Evolutionary conservation across 768 basidiomycete genomes (phyloP), one percentile per base, ranked within the genome.

Genomic region (Pilatotrama ljubarskyi): DNA sequence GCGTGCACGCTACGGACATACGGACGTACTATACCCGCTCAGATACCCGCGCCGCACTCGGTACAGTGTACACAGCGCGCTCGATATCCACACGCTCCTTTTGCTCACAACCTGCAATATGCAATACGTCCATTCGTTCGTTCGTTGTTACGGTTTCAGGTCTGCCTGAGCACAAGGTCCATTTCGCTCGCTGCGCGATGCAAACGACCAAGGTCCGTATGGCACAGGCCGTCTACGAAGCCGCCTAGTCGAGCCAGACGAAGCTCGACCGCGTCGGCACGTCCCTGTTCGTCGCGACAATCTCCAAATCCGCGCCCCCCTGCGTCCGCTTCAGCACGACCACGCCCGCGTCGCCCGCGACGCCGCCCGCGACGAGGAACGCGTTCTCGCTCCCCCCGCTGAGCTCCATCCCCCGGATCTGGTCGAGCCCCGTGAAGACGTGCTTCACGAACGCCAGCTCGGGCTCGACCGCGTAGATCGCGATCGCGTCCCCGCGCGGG

Each of bases 351-450:
- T 70, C 74, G 14, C 84, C 84, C 5, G 75, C 78, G 20, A 75
- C 73, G 20, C 84, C 85, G 7, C 79, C 79, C n/a, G 84, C 84
- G 43, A 86, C 74, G 25, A 88, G 71, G 64, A 78, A 83, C 29
- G 76, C 80, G 54, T 82, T 82, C 44, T 76, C 77, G 5, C 76
- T 75, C 24, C 65, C 73, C 2, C 79, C 77, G 61, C 56, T 55
- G 56, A 88, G 76, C 72, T 80, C 77, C 85, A 90, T 87, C 6
- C 86, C 87, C 35, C 86, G 75, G 36, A 88, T 78, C 68, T 87
- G 83, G 64, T 83, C 74, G 47, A 87, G 70, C 10, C 85, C 84
- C 0, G 86, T 88, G 73, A 79, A 86, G 18, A 87, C 80, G 58
- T 88, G 83, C 25, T 75, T 75, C 29, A 84, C 66, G 51, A 84